These are phyloP conservation scores for Hirsutella thompsonii DNA, from an alignment of 2,329 filamentous ascomycete genomes.

Conservation along the genomic window DNA sequence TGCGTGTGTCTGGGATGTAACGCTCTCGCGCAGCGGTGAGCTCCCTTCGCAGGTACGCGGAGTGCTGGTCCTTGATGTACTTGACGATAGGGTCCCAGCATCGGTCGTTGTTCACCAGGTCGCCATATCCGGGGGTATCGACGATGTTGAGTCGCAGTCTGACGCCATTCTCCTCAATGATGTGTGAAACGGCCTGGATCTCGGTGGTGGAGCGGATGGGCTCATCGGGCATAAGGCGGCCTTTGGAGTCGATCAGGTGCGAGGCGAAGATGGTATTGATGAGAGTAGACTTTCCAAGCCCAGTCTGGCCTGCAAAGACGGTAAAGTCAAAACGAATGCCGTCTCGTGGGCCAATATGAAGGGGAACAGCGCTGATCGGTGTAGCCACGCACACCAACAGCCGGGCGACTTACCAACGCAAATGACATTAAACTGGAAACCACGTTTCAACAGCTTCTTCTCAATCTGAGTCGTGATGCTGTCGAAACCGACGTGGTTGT, in stretches of 20 bases:
- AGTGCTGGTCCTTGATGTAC: conserved; percentile 99
- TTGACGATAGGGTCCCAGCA: conserved; percentile 99
- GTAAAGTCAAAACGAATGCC: conserved; percentile 9
- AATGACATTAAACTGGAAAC: conserved; percentile 99
- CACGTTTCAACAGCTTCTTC: conserved; percentile 98
- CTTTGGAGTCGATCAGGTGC: conserved; percentile 98
- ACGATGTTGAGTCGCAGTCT: conserved; percentile 97
- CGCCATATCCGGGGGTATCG: conserved; percentile 95
- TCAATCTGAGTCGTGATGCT: conserved; percentile 99
- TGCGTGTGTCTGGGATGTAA: conserved; percentile 97
- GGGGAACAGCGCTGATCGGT: background rate
- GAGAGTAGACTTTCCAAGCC: conserved; percentile 94
- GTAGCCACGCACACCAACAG: background rate
- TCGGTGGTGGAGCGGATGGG: conserved; percentile 90
- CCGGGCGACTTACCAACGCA: conserved; percentile 73
- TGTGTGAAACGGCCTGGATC: conserved; percentile 95
- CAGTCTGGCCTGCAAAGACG: conserved; percentile 67
- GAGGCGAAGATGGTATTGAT: conserved; percentile 99
- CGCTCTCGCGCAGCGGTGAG: conserved; percentile 97
- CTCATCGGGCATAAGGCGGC: conserved; percentile 84
- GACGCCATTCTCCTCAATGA: conserved; percentile 98
- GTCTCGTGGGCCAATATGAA: background rate
- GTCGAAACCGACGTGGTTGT: conserved; percentile 99
- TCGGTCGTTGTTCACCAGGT: conserved; percentile 98
- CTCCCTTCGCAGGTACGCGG: conserved; percentile 96